Evolutionary conservation across 352 stramenopile species (phyloP).

Genomic region (Phytophthora fragariae): DNA sequence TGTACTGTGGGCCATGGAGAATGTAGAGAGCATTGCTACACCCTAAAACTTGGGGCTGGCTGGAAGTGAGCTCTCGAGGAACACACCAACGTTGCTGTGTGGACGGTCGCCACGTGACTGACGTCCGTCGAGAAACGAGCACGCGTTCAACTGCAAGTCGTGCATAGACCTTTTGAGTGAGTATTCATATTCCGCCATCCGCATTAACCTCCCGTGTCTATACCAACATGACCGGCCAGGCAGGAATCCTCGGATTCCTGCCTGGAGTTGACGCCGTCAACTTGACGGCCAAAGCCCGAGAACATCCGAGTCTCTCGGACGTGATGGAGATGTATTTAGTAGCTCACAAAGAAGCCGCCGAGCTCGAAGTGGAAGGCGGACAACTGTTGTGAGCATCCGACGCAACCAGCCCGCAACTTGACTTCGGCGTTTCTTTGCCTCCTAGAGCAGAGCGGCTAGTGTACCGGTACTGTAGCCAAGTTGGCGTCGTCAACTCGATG

Average conservation of each 20-base stretch:
- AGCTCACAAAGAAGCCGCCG: neutral
- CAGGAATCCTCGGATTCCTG: neutral
- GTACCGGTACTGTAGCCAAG: too few species aligned
- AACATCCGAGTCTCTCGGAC: too few species aligned
- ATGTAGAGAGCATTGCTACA: neutral
- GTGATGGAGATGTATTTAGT: neutral
- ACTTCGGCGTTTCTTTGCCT: slow-evolving; percentile 4
- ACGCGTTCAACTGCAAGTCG: slow-evolving; percentile 33
- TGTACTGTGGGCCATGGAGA: too few species aligned
- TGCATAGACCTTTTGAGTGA: slow-evolving; percentile 32
- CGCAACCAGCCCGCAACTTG: slow-evolving; percentile 5
- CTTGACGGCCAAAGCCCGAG: neutral
- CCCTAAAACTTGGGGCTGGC: neutral
- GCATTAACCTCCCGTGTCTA: slow-evolving; percentile 25
- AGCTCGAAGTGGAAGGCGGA: neutral
- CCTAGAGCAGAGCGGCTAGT: slow-evolving; percentile 1
- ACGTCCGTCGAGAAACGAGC: slow-evolving; percentile 17
- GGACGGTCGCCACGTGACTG: slow-evolving; percentile 7
- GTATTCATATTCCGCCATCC: slow-evolving; percentile 11
- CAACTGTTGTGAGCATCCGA: slow-evolving; percentile 12
- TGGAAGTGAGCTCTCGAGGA: neutral
- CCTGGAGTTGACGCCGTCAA: neutral
- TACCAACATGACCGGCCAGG: neutral
- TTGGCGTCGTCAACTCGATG: slow-evolving; percentile 10
- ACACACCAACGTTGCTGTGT: neutral